A percentile compares a stretch with the other conserved stretches of the same genome.
Evolutionary conservation across 371 early-diverging fungal species (phyloP).

Genomic region (Mucor velutinosus): DNA sequence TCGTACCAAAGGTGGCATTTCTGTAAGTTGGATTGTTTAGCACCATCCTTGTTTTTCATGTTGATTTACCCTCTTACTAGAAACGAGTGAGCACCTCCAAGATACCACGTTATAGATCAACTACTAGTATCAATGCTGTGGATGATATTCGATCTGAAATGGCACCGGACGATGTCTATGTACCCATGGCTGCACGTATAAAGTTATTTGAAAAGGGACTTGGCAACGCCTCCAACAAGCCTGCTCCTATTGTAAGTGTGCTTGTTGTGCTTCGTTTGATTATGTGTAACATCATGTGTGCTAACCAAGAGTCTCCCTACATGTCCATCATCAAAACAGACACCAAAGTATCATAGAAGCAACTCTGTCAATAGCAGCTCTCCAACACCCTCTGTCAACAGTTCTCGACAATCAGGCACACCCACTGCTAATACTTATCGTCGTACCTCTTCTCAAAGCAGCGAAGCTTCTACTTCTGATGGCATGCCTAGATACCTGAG

Average conservation of each 20-base stretch:
- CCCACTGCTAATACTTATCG: not conserved
- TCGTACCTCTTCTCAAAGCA: not conserved
- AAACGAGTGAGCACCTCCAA: slow-evolving; percentile 21
- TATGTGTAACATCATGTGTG: not conserved
- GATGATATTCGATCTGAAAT: slow-evolving; percentile 23
- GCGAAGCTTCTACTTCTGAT: not conserved
- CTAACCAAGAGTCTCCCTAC: not conserved
- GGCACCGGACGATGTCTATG: slow-evolving; percentile 17
- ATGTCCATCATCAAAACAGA: not conserved
- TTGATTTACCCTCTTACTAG: slow-evolving; percentile 1
- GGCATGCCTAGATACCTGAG: not conserved
- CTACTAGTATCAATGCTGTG: slow-evolving; percentile 20
- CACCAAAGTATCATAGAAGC: not conserved
- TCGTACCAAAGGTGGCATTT: slow-evolving; percentile 13
- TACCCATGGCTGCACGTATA: slow-evolving; percentile 28
- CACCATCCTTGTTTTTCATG: not conserved
- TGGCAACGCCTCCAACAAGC: slow-evolving; percentile 19
- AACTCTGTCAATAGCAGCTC: not conserved
- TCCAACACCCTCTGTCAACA: not conserved
- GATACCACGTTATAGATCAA: slow-evolving; percentile 20
- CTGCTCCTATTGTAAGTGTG: slow-evolving; percentile 9
- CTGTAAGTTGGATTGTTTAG: not conserved
- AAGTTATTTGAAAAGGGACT: slow-evolving; percentile 29
- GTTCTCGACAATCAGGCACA: not conserved
- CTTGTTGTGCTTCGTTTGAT: not conserved